Base-by-base conservation (phyloP, 495 filamentous ascomycete genomes). In the Ramalina peruviana region DNA sequence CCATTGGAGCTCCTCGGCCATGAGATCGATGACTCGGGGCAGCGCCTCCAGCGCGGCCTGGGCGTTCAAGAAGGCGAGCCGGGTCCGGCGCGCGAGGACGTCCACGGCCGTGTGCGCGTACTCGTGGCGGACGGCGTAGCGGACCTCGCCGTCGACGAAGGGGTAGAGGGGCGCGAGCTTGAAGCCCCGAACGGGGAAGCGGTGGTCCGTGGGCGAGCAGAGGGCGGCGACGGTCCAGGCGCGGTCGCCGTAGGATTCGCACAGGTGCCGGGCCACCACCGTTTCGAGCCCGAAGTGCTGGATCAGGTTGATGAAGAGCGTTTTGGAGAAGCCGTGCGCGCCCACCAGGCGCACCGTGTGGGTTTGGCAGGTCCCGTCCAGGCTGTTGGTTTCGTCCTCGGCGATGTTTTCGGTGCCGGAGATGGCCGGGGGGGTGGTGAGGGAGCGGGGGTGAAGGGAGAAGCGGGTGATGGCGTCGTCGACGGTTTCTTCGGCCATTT, bases 401-500 rank as follows among this genome's bases (percentile, higher is more conserved):
- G 84, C 71, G 46, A 76, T 20, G 19, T 20, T 65, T 54, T 86
- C 83, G 21, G 84, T 84, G 53, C 90, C 90, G 60, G 77, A 82
- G 55, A 96, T 78, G 52, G 79, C n/a, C n/a, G n/a, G 75, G 1
- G 87, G 87, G 9, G 79, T 75, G 49, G 59, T 48, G 38, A 85
- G 56, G 25, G 80, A 72, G 26, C 67, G 67, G 5, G 85, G 67
- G 45, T 74, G 69, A n/a, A 96, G 79, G 36, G 72, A 67, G 65
- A 95, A 98, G 20, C 73, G 67, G 33, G 75, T 71, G 62, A 98
- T 75, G 16, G 90, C 90, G 54, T 88, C 84, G 58, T 98, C 90
- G 27, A 98, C 92, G 47, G 85, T 82, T 63, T 98, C 90, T 68
- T 98, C 90, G 36, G 92, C 88, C 92, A 98, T 98, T 62, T 98